Evolutionary conservation across 2,329 filamentous ascomycete genomes (phyloP).

Genomic region (Phyllosticta citrichinensis): DNA sequence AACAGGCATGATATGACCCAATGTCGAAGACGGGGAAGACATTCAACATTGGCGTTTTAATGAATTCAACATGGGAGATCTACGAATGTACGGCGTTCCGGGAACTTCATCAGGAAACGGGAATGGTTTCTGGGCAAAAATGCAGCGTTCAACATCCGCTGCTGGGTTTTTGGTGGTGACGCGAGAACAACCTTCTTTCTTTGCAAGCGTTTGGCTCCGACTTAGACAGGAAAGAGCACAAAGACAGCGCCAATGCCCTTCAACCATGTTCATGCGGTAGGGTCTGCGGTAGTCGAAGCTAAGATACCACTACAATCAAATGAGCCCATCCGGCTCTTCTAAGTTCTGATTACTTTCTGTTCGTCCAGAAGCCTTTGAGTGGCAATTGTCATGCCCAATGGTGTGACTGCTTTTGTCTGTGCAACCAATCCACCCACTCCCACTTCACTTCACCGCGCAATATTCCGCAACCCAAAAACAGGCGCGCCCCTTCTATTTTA

Average conservation of each 20-base stretch:
- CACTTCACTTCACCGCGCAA: neutral
- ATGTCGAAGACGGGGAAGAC: neutral
- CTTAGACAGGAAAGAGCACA: neutral
- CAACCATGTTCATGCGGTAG: neutral
- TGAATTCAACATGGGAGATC: slow-evolving; percentile 3
- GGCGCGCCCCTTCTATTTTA: neutral
- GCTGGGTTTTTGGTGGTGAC: neutral
- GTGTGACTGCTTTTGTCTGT: no score
- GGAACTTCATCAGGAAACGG: neutral
- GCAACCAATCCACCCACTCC: no score
- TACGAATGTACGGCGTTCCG: slow-evolving; percentile 8
- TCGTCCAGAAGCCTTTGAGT: no score
- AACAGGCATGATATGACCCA: slow-evolving; percentile 11
- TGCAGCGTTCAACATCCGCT: slow-evolving; percentile 9
- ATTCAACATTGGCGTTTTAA: slow-evolving; percentile 11
- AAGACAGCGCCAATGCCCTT: neutral
- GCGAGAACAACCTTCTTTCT: neutral
- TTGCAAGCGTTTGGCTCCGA: neutral
- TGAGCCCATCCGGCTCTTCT: neutral
- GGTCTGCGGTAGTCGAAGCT: neutral
- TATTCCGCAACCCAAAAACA: neutral
- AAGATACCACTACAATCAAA: neutral
- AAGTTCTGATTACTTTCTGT: no score
- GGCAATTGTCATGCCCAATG: no score
- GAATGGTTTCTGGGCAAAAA: slow-evolving; percentile 2